A percentile compares a stretch with the other conserved stretches of the same genome.
Evolutionary conservation across 148 eudicot species (phyloP).

Genomic region (Rhododendron kiyosumense): DNA sequence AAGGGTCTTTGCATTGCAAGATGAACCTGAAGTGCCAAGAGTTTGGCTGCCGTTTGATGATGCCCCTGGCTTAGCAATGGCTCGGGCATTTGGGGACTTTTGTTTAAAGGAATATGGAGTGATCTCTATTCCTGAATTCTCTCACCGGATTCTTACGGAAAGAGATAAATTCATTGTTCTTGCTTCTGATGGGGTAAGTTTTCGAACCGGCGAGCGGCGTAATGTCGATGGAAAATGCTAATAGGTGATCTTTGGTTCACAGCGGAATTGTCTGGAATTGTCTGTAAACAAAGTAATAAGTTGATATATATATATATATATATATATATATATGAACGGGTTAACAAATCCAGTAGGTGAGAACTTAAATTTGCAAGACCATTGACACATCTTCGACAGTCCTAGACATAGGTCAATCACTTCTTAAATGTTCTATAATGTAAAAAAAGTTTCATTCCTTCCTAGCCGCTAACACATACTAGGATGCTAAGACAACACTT

Average conservation of each 20-base stretch:
- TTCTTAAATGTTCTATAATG: neutral
- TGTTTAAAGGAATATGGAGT: constrained; percentile 97
- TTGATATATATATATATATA: neutral
- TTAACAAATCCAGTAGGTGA: neutral
- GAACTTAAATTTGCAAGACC: neutral
- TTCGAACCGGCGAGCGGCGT: neutral
- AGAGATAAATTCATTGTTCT: constrained; percentile 83
- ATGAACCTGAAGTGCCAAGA: constrained; percentile 96
- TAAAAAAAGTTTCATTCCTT: neutral
- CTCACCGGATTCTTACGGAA: constrained; percentile 71
- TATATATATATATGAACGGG: neutral
- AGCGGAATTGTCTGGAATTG: neutral
- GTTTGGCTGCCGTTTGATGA: constrained; percentile 99
- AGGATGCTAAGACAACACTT: neutral
- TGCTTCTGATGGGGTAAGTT: constrained; percentile 97
- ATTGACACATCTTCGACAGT: neutral
- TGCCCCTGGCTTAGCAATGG: constrained; percentile 99
- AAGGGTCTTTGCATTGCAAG: constrained; percentile 95
- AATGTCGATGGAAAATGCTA: neutral
- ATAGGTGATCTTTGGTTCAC: neutral
- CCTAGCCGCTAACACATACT: neutral
- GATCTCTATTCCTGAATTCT: constrained; percentile 84
- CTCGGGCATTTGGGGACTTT: constrained; percentile 98
- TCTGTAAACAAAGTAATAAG: neutral
- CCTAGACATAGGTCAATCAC: neutral